These are phyloP conservation scores for Canavalia gladiata DNA, from an alignment of 306 rosid genomes.

Conservation along the genomic window DNA sequence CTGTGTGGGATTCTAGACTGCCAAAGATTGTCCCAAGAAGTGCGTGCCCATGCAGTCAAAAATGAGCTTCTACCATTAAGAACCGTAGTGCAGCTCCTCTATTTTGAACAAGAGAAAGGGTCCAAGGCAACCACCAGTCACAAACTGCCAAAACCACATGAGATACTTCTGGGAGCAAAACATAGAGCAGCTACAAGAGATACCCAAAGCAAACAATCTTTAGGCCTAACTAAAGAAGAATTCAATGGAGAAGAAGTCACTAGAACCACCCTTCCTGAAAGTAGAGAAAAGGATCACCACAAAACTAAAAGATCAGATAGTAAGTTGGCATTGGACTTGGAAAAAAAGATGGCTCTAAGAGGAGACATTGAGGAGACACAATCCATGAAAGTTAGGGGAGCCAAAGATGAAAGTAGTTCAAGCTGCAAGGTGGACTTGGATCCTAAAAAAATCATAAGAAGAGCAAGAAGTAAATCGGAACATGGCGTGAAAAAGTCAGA, in stretches of 20 bases:
- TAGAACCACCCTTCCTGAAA: conserved; percentile 49
- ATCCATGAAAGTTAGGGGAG: conserved; percentile 53
- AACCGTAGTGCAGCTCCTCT: conserved; percentile 88
- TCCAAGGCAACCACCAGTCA: conserved; percentile 49
- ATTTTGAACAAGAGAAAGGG: conserved; percentile 81
- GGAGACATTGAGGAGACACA: conserved; percentile 61
- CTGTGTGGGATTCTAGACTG: conserved; percentile 84
- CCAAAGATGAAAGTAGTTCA: conserved; percentile 54
- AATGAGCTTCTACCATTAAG: conserved; percentile 91
- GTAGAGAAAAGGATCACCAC: conserved; percentile 57
- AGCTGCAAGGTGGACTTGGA: conserved; percentile 65
- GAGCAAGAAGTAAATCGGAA: conserved; percentile 74
- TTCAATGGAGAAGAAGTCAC: conserved; percentile 53
- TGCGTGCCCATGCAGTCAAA: conserved; percentile 78
- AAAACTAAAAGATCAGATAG: conserved; percentile 62
- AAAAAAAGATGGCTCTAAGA: conserved; percentile 56
- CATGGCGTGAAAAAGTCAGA: conserved; percentile 67
- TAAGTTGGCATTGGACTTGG: conserved; percentile 59
- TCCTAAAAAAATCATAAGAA: conserved; percentile 62
- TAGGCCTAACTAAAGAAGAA: conserved; percentile 53
- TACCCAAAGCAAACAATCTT: conserved; percentile 59
- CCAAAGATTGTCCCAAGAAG: conserved; percentile 76
- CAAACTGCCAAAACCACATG: conserved; percentile 59
- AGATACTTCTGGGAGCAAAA: conserved; percentile 61
- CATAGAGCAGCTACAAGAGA: conserved; percentile 57